Conservation (phyloP, 164 flowering plant genomes). For the Magnolia officinalis region DNA sequence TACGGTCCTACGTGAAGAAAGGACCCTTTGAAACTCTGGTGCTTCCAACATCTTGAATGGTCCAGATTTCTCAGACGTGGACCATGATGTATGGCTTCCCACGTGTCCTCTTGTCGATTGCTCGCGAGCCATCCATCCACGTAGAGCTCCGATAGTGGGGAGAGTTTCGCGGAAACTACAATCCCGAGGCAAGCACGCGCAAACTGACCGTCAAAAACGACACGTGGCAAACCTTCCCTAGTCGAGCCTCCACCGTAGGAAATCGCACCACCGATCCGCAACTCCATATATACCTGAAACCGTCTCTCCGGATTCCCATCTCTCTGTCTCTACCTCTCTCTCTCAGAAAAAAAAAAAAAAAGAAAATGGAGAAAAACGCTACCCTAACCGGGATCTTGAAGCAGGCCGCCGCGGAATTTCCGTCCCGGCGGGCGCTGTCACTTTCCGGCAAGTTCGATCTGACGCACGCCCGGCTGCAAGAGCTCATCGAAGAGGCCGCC, state of each 20-base stretch:
- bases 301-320: not conserved
- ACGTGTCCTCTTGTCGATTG: too few species aligned
- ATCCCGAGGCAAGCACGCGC: slow-evolving; percentile 40
- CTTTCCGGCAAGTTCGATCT: slow-evolving; percentile 69
- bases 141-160: too few species aligned
- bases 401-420: slow-evolving; percentile 45
- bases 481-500: slow-evolving; percentile 65
- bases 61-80: too few species aligned
- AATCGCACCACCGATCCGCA: not conserved
- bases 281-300: not conserved
- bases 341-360: not conserved
- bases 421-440: slow-evolving; percentile 56
- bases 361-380: not conserved
- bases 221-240: slow-evolving; percentile 3
- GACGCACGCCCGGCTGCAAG: slow-evolving; percentile 50
- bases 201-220: not conserved
- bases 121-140: too few species aligned
- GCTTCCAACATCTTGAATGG: too few species aligned
- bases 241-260: not conserved
- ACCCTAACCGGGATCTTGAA: slow-evolving; percentile 62
- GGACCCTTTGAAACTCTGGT: too few species aligned
- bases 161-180: not conserved
- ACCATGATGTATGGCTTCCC: too few species aligned
- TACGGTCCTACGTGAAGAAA: too few species aligned
- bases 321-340: not conserved